These are phyloP conservation scores for Themeda triandra DNA, from an alignment of 176 grass and related monocot genomes.

Conservation along the genomic window DNA sequence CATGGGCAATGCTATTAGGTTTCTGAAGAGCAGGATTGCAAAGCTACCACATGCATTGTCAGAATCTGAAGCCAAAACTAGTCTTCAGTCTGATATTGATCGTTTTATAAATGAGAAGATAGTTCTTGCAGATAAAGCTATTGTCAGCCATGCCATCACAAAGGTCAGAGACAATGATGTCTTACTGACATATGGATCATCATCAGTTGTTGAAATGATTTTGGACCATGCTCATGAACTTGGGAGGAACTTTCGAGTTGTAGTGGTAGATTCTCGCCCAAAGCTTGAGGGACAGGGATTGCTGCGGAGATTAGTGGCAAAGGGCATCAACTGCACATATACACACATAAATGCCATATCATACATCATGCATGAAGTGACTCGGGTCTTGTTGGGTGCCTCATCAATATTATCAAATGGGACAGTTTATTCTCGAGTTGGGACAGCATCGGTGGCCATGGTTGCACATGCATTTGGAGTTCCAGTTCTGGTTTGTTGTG, in stretches of 20 bases:
- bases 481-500: slow-evolving; percentile 88
- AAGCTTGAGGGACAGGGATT: slow-evolving; percentile 88
- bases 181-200: slow-evolving; percentile 73
- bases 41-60: slow-evolving; percentile 61
- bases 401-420: slow-evolving; percentile 84
- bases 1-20: slow-evolving; percentile 91
- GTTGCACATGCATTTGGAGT: slow-evolving; percentile 81
- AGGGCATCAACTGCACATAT: slow-evolving; percentile 84
- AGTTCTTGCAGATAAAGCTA: slow-evolving; percentile 80
- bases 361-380: slow-evolving; percentile 97
- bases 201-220: slow-evolving; percentile 96
- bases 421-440: slow-evolving; percentile 91
- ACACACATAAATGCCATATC: slow-evolving; percentile 91
- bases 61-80: slow-evolving; percentile 76
- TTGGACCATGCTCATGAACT: slow-evolving; percentile 74
- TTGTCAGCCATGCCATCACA: slow-evolving; percentile 75
- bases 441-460: slow-evolving; percentile 93
- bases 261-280: slow-evolving; percentile 87
- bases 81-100: slow-evolving; percentile 88
- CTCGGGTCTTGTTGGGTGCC: slow-evolving; percentile 81
- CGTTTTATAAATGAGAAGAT: slow-evolving; percentile 93
- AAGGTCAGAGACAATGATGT: slow-evolving; percentile 95
- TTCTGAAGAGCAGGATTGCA: slow-evolving; percentile 84
- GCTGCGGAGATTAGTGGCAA: slow-evolving; percentile 60
- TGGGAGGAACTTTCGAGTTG: slow-evolving; percentile 74